Percentiles rank a stretch among this genome's conserved stretches.
These are phyloP conservation scores for Oryza meyeriana DNA, from an alignment of 176 grass and related monocot genomes.

Conservation along the genomic window DNA sequence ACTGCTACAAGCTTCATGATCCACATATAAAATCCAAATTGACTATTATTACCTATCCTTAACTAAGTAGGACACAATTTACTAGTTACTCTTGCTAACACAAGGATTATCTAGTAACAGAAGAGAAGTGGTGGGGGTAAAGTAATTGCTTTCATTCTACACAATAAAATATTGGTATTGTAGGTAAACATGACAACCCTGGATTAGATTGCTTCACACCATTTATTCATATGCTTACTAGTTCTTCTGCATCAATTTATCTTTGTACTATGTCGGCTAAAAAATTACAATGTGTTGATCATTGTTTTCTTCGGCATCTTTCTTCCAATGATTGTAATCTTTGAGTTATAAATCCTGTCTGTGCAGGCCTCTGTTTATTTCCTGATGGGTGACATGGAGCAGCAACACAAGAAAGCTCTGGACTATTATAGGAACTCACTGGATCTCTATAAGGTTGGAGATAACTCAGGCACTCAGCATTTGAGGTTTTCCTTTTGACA, in stretches of 20 bases:
- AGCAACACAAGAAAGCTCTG: constrained; percentile 81
- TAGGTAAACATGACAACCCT: not conserved
- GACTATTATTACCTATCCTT: too few species aligned
- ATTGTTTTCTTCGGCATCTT: not conserved
- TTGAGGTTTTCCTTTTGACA: constrained; percentile 1
- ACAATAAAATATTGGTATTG: not conserved
- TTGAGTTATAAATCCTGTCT: constrained; percentile 23
- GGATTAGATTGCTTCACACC: constrained; percentile 8
- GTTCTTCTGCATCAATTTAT: not conserved
- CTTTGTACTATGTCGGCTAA: not conserved
- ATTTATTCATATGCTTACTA: constrained; percentile 16
- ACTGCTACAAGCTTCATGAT: too few species aligned
- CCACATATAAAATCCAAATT: too few species aligned
- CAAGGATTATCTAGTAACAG: too few species aligned
- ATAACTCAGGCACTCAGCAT: constrained; percentile 2
- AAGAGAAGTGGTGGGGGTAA: not conserved
- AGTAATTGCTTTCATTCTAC: not conserved
- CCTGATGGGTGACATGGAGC: constrained; percentile 68
- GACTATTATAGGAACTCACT: constrained; percentile 75
- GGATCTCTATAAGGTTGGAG: constrained; percentile 79
- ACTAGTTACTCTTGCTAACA: too few species aligned
- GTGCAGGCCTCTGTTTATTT: constrained; percentile 90
- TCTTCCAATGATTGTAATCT: not conserved
- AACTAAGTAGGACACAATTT: too few species aligned
- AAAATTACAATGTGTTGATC: not conserved